These are phyloP conservation scores for Crithidia expoeki DNA, from an alignment of 208 protist species.

Conservation along the genomic window DNA sequence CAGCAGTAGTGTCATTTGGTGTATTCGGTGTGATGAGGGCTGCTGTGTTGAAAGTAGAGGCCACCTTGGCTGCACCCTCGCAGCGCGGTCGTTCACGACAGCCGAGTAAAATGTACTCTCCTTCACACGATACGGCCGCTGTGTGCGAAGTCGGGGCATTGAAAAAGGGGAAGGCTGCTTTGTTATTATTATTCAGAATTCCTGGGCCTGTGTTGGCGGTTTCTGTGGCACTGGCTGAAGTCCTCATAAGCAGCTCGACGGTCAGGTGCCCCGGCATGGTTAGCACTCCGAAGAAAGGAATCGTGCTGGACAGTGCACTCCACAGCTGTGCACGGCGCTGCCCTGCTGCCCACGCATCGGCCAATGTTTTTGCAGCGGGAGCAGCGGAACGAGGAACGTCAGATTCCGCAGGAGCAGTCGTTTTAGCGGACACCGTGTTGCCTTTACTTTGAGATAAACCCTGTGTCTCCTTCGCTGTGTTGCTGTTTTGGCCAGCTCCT, in stretches of 20 bases:
- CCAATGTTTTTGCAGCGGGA: not conserved
- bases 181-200: not conserved
- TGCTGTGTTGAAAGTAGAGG: not conserved
- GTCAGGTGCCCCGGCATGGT: slow-evolving; percentile 18
- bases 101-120: slow-evolving; percentile 17
- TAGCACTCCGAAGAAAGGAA: slow-evolving; percentile 23
- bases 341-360: slow-evolving; percentile 1
- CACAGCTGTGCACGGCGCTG: slow-evolving; percentile 22
- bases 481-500: too few relatives aligned
- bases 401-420: not conserved
- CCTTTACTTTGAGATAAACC: not conserved
- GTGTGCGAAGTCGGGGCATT: not conserved
- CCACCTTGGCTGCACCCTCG: not conserved
- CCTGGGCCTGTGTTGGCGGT: too few relatives aligned
- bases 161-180: not conserved
- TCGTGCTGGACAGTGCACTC: slow-evolving; percentile 18
- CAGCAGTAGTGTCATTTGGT: not conserved
- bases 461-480: too few relatives aligned
- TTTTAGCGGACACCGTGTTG: not conserved
- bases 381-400: not conserved
- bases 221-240: not conserved
- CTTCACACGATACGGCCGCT: slow-evolving; percentile 10
- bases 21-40: not conserved
- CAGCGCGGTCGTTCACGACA: slow-evolving; percentile 19
- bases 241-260: not conserved